Conservation (phyloP, 73 alveolate genomes). For the Urostyla sp. region DNA sequence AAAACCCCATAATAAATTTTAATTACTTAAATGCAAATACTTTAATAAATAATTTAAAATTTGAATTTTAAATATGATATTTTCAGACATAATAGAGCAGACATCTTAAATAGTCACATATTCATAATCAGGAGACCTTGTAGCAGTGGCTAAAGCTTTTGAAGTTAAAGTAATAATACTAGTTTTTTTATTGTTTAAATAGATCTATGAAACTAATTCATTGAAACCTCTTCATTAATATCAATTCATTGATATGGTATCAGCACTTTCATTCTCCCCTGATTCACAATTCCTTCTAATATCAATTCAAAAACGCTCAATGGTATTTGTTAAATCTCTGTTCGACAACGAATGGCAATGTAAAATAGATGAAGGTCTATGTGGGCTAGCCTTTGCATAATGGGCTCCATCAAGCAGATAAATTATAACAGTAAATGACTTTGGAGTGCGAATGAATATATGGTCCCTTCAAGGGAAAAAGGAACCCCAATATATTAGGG, state of each 20-base stretch:
- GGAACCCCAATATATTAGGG: constrained; percentile 78
- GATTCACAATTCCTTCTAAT: constrained; percentile 81
- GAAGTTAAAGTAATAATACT: constrained; percentile 63
- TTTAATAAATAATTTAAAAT: constrained; percentile 5
- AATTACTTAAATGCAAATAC: neutral
- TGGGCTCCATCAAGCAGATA: constrained; percentile 96
- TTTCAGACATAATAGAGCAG: constrained; percentile 68
- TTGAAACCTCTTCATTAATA: constrained; percentile 77
- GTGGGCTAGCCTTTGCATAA: constrained; percentile 83
- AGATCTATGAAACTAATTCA: constrained; percentile 77
- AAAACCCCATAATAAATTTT: no score
- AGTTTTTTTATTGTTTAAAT: neutral
- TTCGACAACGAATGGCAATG: constrained; percentile 91
- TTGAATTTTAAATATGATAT: constrained; percentile 64
- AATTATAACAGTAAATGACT: constrained; percentile 89
- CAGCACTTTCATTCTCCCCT: constrained; percentile 88
- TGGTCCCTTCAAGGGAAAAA: constrained; percentile 86
- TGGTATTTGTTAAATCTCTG: constrained; percentile 78
- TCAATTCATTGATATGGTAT: constrained; percentile 81
- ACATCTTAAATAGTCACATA: constrained; percentile 51
- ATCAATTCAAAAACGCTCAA: constrained; percentile 76
- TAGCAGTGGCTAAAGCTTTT: constrained; percentile 81
- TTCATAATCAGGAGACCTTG: constrained; percentile 59
- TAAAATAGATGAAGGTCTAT: constrained; percentile 89
- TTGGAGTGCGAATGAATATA: constrained; percentile 86